phyloP scores from a whole-genome alignment of 2,329 filamentous ascomycete genomes.

The Botrytis galanthina region DNA sequence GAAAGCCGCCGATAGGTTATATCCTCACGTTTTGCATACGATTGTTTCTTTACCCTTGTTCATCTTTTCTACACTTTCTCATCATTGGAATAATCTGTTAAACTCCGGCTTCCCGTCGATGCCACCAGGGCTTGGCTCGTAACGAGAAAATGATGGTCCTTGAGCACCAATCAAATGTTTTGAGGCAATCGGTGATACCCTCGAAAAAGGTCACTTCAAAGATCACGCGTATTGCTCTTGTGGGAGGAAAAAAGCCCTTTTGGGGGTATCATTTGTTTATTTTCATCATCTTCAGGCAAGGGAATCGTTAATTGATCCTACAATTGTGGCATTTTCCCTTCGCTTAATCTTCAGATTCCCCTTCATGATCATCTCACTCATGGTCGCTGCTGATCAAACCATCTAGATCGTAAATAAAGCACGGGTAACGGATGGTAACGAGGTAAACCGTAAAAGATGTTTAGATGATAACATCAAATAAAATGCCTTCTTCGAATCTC shows the following conservation, averaged over 20 bases:
- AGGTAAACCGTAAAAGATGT: not conserved
- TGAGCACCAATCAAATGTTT: slow-evolving; percentile 33
- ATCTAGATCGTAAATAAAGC: slow-evolving; percentile 2
- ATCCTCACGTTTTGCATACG: slow-evolving; percentile 28
- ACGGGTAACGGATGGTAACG: slow-evolving; percentile 3
- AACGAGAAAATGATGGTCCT: slow-evolving; percentile 22
- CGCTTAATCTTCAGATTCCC: slow-evolving; percentile 12
- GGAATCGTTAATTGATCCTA: not conserved
- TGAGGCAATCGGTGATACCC: slow-evolving; percentile 32
- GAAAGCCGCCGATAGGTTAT: slow-evolving; percentile 31
- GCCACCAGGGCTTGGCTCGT: slow-evolving; percentile 24
- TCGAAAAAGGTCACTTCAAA: slow-evolving; percentile 19
- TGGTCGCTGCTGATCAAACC: slow-evolving; percentile 16
- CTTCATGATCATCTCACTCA: slow-evolving; percentile 13
- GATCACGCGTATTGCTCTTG: slow-evolving; percentile 26
- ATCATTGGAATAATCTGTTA: slow-evolving; percentile 21
- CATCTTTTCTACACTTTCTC: slow-evolving; percentile 23
- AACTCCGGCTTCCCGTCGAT: slow-evolving; percentile 26
- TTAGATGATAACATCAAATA: slow-evolving; percentile 8
- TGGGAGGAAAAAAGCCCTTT: not conserved
- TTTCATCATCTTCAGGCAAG: not conserved
- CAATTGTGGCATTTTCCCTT: slow-evolving; percentile 2
- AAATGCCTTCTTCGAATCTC: not conserved
- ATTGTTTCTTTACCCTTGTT: slow-evolving; percentile 28
- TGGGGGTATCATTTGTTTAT: slow-evolving; percentile 8